Base-by-base conservation (phyloP, 2,329 filamentous ascomycete genomes). In the Moelleriella libera region DNA sequence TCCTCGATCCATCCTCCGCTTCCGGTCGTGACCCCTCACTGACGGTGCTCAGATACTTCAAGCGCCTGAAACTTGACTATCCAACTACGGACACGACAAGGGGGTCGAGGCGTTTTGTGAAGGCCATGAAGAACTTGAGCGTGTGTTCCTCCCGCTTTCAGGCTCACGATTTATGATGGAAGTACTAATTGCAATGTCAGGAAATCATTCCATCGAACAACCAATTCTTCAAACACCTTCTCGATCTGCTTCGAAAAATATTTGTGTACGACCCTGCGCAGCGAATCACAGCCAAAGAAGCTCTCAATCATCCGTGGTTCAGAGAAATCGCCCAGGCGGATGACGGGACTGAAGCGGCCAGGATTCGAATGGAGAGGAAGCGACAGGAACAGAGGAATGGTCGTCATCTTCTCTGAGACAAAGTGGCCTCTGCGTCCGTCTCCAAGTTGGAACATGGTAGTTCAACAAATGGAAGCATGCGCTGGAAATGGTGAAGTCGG, bases 71-170 rank as follows among this genome's bases (percentile, higher is more conserved):
- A 58, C 68, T 85, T 21, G 80, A 83, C 53, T 85, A 83, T 52
- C 81, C 81, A 3, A 74, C 72, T 2, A 54, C 66, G 2, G 80
- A 83, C 10, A 84, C 81, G 0, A 80, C 77, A 0, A 68, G 80
- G 48, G 78, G 80, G 4, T 83, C 80, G 1, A 69, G 73, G 51
- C 69, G 78, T 55, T 85, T 83, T 56, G 81, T 85, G 10, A 80
- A 80, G 60, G 80, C 78, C n/a, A 85, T 85, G 81, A 84, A 83
- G 61, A 71, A 70, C 48, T 64, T 85, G 30, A 69, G 75, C 50
- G 80, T 84, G 66, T 53, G 76, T 65, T 3, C 21, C n/a, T n/a
- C n/a, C n/a, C n/a, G n/a, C n/a, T n/a, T n/a, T n/a, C n/a, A n/a
- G n/a, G n/a, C n/a, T n/a, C n/a, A n/a, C n/a, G n/a, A n/a, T n/a